phyloP scores from a whole-genome alignment of 2,329 filamentous ascomycete species.

The Phialophora verrucosa region DNA sequence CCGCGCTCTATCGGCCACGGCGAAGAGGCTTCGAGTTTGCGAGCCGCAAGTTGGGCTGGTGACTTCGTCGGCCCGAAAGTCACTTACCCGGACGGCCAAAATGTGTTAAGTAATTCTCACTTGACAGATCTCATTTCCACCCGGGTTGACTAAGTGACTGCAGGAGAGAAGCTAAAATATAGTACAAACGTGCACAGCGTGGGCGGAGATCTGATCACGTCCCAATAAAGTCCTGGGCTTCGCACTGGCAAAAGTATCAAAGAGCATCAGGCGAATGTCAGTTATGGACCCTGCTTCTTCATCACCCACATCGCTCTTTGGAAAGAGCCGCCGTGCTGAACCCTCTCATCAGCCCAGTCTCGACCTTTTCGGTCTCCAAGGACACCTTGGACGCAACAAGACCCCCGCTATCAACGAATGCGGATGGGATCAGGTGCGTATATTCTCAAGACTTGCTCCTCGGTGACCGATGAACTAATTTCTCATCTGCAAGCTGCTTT shows the following conservation, averaged over 20 bases:
- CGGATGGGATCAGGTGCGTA: not conserved
- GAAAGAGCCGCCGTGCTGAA: not conserved
- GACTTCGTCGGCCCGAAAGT: not conserved
- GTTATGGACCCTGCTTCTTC: conserved; percentile 1
- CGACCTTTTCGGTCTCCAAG: not conserved
- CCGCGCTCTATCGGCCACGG: not conserved
- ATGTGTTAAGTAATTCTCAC: not conserved
- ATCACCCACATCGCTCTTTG: not conserved
- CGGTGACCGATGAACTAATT: not conserved
- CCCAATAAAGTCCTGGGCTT: not conserved
- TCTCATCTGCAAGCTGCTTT: not conserved
- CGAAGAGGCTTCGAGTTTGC: not conserved
- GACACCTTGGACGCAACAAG: not conserved
- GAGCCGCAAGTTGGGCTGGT: not conserved
- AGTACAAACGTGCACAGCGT: not conserved
- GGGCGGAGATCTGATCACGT: not conserved
- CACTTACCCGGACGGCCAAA: not conserved
- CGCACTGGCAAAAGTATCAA: not conserved
- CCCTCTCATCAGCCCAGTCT: not conserved
- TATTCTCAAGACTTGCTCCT: not conserved
- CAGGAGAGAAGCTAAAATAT: not conserved
- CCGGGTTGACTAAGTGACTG: not conserved
- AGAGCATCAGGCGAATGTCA: not conserved
- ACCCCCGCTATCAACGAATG: not conserved
- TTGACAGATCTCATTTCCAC: not conserved